Evolutionary conservation across 352 stramenopile genomes (phyloP).

Genomic region (Pythium oligandrum): DNA sequence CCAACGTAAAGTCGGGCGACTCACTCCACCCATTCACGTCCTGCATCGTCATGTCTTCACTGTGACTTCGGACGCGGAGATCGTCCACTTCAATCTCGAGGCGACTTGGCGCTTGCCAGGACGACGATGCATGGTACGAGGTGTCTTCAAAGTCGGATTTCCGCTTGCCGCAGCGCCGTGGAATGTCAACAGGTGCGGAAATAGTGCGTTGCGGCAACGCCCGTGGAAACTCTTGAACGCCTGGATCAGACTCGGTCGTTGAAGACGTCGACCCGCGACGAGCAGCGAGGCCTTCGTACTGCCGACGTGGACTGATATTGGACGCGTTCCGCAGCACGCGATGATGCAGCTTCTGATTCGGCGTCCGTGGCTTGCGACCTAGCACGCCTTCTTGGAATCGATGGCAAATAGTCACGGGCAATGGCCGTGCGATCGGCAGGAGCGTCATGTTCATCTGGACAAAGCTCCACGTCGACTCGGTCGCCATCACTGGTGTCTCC

Average conservation of each 20-base stretch:
- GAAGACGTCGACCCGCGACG: constrained; percentile 13
- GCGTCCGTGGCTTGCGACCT: constrained; percentile 52
- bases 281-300: constrained; percentile 20
- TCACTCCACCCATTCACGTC: constrained; percentile 13
- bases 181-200: constrained; percentile 10
- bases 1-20: constrained; percentile 18
- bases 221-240: constrained; percentile 4
- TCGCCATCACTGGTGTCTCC: constrained; percentile 2
- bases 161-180: constrained; percentile 7
- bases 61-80: constrained; percentile 28
- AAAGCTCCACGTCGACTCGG: constrained; percentile 60
- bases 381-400: constrained; percentile 38
- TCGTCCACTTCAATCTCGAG: constrained; percentile 1
- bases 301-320: constrained; percentile 68
- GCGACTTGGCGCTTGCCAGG: not conserved
- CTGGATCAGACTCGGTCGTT: constrained; percentile 2
- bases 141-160: constrained; percentile 14
- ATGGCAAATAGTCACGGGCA: constrained; percentile 47
- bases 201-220: constrained; percentile 4
- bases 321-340: constrained; percentile 38
- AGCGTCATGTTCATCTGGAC: constrained; percentile 87
- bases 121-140: not conserved
- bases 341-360: constrained; percentile 54
- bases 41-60: constrained; percentile 27
- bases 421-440: constrained; percentile 63